phyloP scores from a whole-genome alignment of 148 eudicot species.

The Oxyria digyna region DNA sequence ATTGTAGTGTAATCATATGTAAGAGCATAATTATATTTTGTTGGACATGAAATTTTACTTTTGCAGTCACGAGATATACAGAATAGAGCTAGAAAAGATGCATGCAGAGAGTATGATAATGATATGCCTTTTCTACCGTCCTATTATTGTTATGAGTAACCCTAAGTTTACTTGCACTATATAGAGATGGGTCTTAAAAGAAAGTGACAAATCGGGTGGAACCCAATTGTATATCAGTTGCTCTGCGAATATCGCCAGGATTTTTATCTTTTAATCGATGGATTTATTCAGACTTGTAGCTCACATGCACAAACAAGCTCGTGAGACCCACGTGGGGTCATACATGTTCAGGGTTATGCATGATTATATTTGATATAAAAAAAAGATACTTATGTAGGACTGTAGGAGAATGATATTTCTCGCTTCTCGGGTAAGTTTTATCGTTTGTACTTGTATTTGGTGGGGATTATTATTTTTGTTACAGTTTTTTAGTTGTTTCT shows the following conservation, averaged over 20 bases:
- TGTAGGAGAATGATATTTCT: not conserved
- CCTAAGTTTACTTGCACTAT: not conserved
- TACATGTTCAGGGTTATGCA: not conserved
- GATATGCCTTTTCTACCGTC: not conserved
- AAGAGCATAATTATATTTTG: not conserved
- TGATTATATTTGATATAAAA: not conserved
- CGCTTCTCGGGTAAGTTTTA: not conserved
- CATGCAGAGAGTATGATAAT: not conserved
- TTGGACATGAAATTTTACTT: not conserved
- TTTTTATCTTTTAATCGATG: not conserved
- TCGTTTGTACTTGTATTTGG: not conserved
- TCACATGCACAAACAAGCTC: not conserved
- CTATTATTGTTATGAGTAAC: not conserved
- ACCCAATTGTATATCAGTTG: not conserved
- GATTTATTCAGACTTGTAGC: not conserved
- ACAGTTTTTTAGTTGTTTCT: not conserved
- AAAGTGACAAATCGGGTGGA: not conserved
- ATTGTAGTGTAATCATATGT: constrained; percentile 5
- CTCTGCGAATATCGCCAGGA: not conserved
- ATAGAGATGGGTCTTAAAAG: not conserved
- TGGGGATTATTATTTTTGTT: not conserved
- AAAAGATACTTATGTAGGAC: no score
- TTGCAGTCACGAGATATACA: constrained; percentile 4
- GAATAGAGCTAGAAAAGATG: constrained; percentile 8
- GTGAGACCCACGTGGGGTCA: constrained; percentile 6